Conservation (phyloP, 2,329 filamentous ascomycete genomes). For the Ceratocystiopsis brevicomis region DNA sequence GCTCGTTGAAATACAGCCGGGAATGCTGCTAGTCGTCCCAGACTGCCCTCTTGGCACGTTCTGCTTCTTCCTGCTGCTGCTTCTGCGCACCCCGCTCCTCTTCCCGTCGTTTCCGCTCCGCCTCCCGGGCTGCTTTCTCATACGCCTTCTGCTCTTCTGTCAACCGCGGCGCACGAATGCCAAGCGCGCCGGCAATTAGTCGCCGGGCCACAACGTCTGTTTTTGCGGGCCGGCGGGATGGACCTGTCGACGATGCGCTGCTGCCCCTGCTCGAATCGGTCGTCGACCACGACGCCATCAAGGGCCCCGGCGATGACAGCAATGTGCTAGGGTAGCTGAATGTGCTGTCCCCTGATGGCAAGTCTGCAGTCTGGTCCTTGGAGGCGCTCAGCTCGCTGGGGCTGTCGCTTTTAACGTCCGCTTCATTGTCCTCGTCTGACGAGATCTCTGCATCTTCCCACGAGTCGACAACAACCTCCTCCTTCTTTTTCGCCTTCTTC, state of each 20-base stretch:
- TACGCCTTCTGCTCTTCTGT: conserved; percentile 83
- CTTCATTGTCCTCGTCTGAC: conserved; percentile 20
- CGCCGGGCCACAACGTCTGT: conserved; percentile 78
- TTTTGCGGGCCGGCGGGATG: conserved; percentile 52
- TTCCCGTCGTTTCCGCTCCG: conserved; percentile 61
- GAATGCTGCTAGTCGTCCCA: conserved; percentile 49
- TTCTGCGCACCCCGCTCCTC: conserved; percentile 49
- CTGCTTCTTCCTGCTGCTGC: conserved; percentile 41
- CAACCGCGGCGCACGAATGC: conserved; percentile 58
- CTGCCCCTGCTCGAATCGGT: neutral
- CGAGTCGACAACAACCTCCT: conserved; percentile 40
- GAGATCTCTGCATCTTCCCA: conserved; percentile 56
- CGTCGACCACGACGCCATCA: neutral
- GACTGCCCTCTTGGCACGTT: conserved; percentile 62
- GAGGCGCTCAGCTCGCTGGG: too few species aligned
- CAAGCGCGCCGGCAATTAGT: conserved; percentile 77
- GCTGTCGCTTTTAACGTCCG: neutral
- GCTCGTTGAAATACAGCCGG: too few species aligned
- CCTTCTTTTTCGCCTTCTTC: conserved; percentile 15
- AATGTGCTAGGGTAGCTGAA: conserved; percentile 20
- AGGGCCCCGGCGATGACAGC: neutral
- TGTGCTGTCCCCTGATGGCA: conserved; percentile 20
- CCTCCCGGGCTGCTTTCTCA: conserved; percentile 62
- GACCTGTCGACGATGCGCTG: neutral
- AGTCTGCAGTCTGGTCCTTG: too few species aligned